Evolutionary conservation across 2,329 filamentous ascomycete genomes (phyloP), one percentile per base, ranked within the genome.

Genomic region (Ascosphaera apis): DNA sequence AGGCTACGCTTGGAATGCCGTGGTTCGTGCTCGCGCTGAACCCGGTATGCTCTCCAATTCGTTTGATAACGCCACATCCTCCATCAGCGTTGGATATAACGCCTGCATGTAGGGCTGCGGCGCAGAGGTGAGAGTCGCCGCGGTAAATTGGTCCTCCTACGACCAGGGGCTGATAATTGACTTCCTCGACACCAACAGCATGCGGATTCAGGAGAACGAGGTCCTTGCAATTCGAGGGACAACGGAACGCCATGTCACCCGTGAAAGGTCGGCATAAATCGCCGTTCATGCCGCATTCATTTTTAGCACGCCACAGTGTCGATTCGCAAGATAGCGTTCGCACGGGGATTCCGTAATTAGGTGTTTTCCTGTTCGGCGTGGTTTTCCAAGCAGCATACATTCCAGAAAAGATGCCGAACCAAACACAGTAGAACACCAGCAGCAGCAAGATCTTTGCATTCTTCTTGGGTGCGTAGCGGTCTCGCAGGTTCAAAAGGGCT

Each of bases 101-200:
- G 18, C 68, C 69, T 15, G 68, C 63, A 47, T 73, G 69, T 15
- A 72, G 60, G 30, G 68, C 69, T 2, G 67, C 62, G 12, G 60
- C 62, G 44, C 69, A 73, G 39, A 73, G 66, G 48, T 67, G 70
- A 2, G 67, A 71, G 46, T 73, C 69, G 13, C 62, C 65, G 11
- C 69, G 64, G 45, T 72, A 73, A 37, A 63, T 53, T 1, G 61
- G 56, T 1, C 68, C 68, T 17, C 68, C 68, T 27, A 72, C 53
- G 1, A 72, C 64, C 3, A 71, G 48, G 5, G 56, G 59, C 30
- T 56, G 56, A 43, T 71, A 72, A 38, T 65, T 66, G 28, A 67
- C 52, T 37, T 64, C 57, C 39, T 66, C 53, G 21, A 61, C 60
- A 27, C 68, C 68, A n/a, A 72, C 60, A 33, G 62, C 59, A 45